Conservation (phyloP, 352 stramenopile genomes). For the Phytopythium sindhum region DNA sequence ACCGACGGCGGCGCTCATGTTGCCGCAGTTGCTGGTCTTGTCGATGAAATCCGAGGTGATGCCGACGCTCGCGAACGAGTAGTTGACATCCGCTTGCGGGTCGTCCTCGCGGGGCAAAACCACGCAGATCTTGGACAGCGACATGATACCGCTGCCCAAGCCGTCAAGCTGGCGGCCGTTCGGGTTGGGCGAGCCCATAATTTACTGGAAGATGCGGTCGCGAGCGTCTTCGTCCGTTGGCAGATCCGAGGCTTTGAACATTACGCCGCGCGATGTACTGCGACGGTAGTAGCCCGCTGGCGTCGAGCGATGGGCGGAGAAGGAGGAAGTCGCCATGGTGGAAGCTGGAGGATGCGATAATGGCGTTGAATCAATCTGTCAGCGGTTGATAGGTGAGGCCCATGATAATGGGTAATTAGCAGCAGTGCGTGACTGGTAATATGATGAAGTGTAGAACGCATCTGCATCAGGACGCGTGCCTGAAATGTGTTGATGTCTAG, state of each 20-base stretch:
- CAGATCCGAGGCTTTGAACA: slow-evolving; percentile 4
- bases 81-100: slow-evolving; percentile 2
- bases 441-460: too few species aligned
- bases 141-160: slow-evolving; percentile 3
- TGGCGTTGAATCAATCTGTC: too few species aligned
- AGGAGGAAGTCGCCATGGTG: too few species aligned
- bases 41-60: not conserved
- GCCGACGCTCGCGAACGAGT: slow-evolving; percentile 6
- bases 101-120: not conserved
- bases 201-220: not conserved
- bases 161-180: slow-evolving; percentile 8
- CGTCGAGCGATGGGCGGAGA: slow-evolving; percentile 1
- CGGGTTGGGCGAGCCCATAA: slow-evolving; percentile 4
- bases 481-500: not conserved
- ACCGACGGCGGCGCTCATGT: slow-evolving; percentile 8
- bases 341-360: too few species aligned
- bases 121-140: slow-evolving; percentile 10
- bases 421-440: too few species aligned
- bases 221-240: not conserved
- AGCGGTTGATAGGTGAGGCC: too few species aligned
- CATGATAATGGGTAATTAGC: too few species aligned
- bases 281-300: slow-evolving; percentile 5
- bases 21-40: slow-evolving; percentile 7
- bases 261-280: slow-evolving; percentile 2
- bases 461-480: too few species aligned